Evolutionary conservation across 352 stramenopile genomes (phyloP).

Genomic region (Pythium myriotylum): DNA sequence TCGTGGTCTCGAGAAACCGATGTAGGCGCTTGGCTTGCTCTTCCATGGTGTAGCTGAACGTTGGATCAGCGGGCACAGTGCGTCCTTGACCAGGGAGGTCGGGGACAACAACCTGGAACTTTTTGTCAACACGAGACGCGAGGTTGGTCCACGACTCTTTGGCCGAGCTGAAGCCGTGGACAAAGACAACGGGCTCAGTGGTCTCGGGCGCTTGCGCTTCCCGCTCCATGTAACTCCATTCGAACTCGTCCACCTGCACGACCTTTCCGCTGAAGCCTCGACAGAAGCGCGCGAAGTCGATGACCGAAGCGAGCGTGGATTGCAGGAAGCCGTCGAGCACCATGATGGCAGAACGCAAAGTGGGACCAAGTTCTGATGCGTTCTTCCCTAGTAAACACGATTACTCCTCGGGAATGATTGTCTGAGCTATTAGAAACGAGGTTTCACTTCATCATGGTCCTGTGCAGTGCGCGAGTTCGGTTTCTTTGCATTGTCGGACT

Average conservation of each 20-base stretch:
- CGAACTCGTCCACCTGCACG: slow-evolving; percentile 49
- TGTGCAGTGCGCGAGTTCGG: too few relatives aligned
- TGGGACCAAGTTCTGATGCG: background rate
- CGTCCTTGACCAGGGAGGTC: slow-evolving; percentile 71
- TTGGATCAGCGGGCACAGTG: slow-evolving; percentile 49
- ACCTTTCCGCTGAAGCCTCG: slow-evolving; percentile 55
- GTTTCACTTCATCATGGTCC: too few relatives aligned
- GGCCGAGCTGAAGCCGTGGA: slow-evolving; percentile 73
- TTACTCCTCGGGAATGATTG: background rate
- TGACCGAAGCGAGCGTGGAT: slow-evolving; percentile 34
- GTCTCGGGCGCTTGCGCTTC: slow-evolving; percentile 38
- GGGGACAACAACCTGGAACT: slow-evolving; percentile 61
- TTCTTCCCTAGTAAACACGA: slow-evolving; percentile 1
- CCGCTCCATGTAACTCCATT: slow-evolving; percentile 77
- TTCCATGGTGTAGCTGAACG: slow-evolving; percentile 54
- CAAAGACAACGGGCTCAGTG: slow-evolving; percentile 59
- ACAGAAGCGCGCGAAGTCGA: slow-evolving; percentile 61
- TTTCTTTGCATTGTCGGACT: too few relatives aligned
- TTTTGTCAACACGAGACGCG: slow-evolving; percentile 49
- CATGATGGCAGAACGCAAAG: slow-evolving; percentile 7
- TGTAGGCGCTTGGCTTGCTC: slow-evolving; percentile 58
- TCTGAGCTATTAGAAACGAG: too few relatives aligned
- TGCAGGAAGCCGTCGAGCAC: slow-evolving; percentile 26
- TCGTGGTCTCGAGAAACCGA: slow-evolving; percentile 53
- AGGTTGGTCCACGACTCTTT: slow-evolving; percentile 73